A percentile compares a stretch with the other conserved stretches of the same genome.
phyloP scores from a whole-genome alignment of 345 rosid genomes.

The Sisymbrium irio region DNA sequence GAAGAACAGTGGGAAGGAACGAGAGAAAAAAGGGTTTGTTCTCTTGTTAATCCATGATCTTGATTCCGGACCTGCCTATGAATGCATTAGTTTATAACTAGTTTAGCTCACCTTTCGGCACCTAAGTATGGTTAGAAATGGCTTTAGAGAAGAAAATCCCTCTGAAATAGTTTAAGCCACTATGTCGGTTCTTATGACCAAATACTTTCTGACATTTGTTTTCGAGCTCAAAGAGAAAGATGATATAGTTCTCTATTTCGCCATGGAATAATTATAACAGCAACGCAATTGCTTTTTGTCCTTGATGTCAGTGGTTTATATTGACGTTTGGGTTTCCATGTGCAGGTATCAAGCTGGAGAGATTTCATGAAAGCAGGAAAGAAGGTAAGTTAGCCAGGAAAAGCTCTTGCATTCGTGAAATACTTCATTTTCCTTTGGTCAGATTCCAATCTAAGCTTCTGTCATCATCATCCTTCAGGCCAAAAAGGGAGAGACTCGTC shows the following conservation, averaged over 20 bases:
- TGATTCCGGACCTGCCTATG: background rate
- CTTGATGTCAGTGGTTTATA: background rate
- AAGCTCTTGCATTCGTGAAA: background rate
- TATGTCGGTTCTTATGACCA: background rate
- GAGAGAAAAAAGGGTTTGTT: constrained; percentile 82
- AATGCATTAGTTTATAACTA: background rate
- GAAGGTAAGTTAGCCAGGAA: constrained; percentile 50
- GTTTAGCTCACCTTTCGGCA: constrained; percentile 1
- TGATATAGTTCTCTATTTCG: background rate
- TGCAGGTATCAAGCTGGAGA: constrained; percentile 93
- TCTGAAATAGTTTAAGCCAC: background rate
- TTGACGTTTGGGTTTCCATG: constrained; percentile 13
- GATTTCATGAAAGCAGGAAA: constrained; percentile 88
- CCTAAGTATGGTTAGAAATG: background rate
- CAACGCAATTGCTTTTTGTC: background rate
- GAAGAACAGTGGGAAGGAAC: constrained; percentile 99
- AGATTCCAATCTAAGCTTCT: background rate
- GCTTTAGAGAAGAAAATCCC: background rate
- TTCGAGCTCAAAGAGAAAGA: background rate
- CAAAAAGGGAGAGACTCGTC: constrained; percentile 87
- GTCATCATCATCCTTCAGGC: constrained; percentile 41
- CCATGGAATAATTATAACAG: background rate
- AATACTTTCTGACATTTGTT: background rate
- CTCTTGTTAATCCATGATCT: background rate
- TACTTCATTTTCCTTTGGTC: background rate